phyloP scores from a whole-genome alignment of 371 early-diverging fungal species.

The Syncephalastrum contaminatum region DNA sequence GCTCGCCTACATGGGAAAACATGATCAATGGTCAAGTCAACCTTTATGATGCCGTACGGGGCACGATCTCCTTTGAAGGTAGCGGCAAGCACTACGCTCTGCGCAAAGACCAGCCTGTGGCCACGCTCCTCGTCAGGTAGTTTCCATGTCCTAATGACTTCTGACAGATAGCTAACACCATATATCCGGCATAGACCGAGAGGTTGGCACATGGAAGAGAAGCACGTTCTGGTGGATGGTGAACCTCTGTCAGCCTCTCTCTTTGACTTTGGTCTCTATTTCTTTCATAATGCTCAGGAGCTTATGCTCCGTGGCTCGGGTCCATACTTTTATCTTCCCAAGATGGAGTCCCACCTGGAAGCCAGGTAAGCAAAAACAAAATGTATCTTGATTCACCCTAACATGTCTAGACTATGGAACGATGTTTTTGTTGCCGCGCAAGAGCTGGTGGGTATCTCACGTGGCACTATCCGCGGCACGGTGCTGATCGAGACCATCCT shows the following conservation, averaged over 20 bases:
- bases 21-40: constrained; percentile 87
- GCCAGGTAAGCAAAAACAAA: constrained; percentile 51
- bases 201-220: constrained; percentile 97
- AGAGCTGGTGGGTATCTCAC: constrained; percentile 84
- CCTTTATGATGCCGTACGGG: constrained; percentile 87
- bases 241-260: constrained; percentile 89
- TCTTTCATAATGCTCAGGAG: constrained; percentile 92
- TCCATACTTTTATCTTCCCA: constrained; percentile 98
- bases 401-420: constrained; percentile 81
- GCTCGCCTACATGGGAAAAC: constrained; percentile 93
- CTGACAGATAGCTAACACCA: neutral
- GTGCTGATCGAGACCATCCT: constrained; percentile 96
- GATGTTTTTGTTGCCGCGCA: constrained; percentile 93
- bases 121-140: constrained; percentile 88
- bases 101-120: constrained; percentile 78
- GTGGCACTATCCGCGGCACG: constrained; percentile 95
- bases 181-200: constrained; percentile 66
- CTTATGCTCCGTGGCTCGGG: constrained; percentile 81
- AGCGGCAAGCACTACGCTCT: constrained; percentile 91
- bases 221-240: constrained; percentile 89
- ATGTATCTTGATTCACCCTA: neutral
- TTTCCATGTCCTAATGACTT: neutral
- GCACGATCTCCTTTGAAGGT: constrained; percentile 80
- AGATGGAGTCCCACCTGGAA: constrained; percentile 96
- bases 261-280: constrained; percentile 95